Evolutionary conservation across 345 rosid genomes (phyloP).

Genomic region (Hibiscus tridactylites): DNA sequence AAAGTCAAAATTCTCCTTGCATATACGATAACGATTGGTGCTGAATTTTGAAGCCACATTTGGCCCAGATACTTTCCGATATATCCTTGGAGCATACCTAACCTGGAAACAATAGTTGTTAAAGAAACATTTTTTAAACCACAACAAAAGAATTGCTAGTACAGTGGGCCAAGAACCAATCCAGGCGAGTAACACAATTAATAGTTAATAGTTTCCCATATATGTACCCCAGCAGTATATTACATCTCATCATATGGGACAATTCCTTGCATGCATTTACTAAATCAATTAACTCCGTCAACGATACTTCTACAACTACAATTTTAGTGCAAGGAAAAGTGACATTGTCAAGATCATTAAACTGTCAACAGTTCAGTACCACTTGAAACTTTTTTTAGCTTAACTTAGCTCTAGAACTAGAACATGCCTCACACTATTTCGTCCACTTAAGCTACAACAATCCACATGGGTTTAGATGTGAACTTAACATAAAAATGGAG

Average conservation of each 20-base stretch:
- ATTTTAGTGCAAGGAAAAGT: conserved; percentile 1
- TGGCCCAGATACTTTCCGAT: conserved; percentile 55
- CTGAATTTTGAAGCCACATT: conserved; percentile 42
- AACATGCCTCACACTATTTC: too few species aligned
- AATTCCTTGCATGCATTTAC: neutral
- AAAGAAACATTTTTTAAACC: neutral
- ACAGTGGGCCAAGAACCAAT: neutral
- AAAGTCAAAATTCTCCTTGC: conserved; percentile 81
- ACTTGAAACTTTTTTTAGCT: too few species aligned
- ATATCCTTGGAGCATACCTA: conserved; percentile 62
- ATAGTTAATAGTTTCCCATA: neutral
- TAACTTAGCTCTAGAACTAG: too few species aligned
- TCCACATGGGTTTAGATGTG: too few species aligned
- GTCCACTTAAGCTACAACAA: too few species aligned
- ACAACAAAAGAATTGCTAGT: neutral
- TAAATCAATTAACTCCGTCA: neutral
- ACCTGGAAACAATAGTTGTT: conserved; percentile 36
- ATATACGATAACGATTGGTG: conserved; percentile 53
- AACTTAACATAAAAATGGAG: neutral
- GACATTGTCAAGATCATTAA: neutral
- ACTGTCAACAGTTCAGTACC: neutral
- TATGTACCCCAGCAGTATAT: neutral
- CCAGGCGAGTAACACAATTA: neutral
- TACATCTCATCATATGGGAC: neutral
- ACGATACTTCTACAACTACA: neutral